Base-by-base conservation (phyloP, 176 grass and related monocot species). In the Carex parvula region DNA sequence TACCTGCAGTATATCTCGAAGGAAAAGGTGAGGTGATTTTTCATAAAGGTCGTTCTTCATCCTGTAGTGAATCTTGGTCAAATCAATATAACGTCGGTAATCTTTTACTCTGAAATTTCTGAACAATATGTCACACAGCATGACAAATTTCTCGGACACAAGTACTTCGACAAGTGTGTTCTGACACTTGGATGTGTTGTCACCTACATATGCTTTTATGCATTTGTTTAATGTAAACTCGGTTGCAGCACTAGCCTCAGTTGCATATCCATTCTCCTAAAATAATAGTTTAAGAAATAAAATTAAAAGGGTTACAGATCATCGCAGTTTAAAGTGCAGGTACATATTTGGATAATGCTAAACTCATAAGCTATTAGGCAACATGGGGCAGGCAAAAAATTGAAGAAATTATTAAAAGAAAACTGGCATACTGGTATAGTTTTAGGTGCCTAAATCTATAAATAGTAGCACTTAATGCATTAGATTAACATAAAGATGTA, bases 41-140 rank as follows among this genome's bases (percentile, higher is more conserved):
- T 85, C 91, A 82, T 99, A 99, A 60, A 89, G 90, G 39, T 93
- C 91, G 74, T 84, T 92, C 85, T 82, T 95, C 90, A 95, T 90
- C 85, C 88, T 95, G 56, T 88, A 52, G 70, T 95, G 89, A 30
- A 99, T 91, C 77, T 72, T 87, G 75, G 64, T 88, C 82, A 95
- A 89, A 84, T 91, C 78, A 83, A 95, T 91, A 37, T 87, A 84
- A 41, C 72, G 68, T 21, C 84, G 84, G 80, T 71, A 80, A 74
- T 92, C 85, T 46, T 59, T 83, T 56, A 86, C 87, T 89, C 88
- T 87, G 85, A 99, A 94, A 46, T 59, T 86, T 85, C 67, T 80
- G 80, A 86, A 84, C 70, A 95, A 60, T 76, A 92, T 78, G 90
- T 99, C 85, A 81, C 93, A 99, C 65, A 99, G 42, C 53, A 94